Conservation (phyloP, 2,329 filamentous ascomycete genomes). For the Ophiostoma sp. region DNA sequence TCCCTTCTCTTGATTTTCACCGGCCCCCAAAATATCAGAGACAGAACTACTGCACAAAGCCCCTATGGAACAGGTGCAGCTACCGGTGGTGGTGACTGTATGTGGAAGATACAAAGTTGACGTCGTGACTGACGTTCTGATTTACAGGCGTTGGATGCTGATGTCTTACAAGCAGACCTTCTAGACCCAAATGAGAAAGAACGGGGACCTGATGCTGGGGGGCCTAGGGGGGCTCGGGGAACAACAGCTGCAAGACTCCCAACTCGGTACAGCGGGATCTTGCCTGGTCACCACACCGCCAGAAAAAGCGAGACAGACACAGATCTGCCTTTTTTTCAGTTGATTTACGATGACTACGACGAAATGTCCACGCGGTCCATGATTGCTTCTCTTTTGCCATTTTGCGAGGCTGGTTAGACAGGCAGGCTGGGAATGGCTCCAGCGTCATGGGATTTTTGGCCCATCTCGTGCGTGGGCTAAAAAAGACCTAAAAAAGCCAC, state of each 20-base stretch:
- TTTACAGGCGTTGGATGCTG: neutral
- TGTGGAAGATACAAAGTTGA: neutral
- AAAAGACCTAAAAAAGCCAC: neutral
- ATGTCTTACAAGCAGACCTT: neutral
- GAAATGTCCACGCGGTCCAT: neutral
- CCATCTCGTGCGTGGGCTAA: neutral
- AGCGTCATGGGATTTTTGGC: neutral
- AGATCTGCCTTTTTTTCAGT: neutral
- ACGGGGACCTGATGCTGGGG: neutral
- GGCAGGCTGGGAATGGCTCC: neutral
- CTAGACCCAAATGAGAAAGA: slow-evolving; percentile 3
- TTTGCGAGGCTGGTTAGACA: neutral
- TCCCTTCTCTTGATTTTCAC: neutral
- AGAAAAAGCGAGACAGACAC: neutral
- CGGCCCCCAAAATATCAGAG: neutral
- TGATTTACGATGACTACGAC: neutral
- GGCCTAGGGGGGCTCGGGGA: neutral
- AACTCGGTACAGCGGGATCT: slow-evolving; percentile 12
- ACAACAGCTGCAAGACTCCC: slow-evolving; percentile 7
- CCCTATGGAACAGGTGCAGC: slow-evolving; percentile 5
- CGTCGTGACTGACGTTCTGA: neutral
- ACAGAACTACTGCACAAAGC: neutral
- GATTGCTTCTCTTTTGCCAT: neutral
- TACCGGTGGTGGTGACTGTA: neutral
- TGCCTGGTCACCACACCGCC: slow-evolving; percentile 6